Base-by-base conservation (phyloP, 768 basidiomycete genomes). In the Rubroboletus pulcherrimus region DNA sequence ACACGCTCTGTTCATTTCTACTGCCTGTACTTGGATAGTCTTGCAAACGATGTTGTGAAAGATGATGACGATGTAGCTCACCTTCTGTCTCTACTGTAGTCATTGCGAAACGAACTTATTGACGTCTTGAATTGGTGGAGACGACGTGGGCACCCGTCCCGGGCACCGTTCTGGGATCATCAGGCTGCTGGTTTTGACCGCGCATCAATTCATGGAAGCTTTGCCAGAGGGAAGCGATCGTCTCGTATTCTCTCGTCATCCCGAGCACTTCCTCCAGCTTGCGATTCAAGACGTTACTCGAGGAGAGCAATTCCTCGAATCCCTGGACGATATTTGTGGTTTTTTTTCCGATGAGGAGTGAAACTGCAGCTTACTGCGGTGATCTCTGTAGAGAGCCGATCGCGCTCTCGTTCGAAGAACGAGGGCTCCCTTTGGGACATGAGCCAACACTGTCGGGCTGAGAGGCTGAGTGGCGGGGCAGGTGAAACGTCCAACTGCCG, bases 241-340 rank as follows among this genome's bases (percentile, higher is more conserved):
- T 93, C 49, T 88, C 83, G 69, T 96, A 94, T 76, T 95, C 94
- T 55, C 85, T 86, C 6, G 94, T 93, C 83, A 96, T 95, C 10
- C 91, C 91, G 26, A 88, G 75, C 2, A 94, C 92, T 67, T 97
- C 93, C 71, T 98, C 94, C 17, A 96, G 80, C 66, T 93, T 94
- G 58, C 93, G 84, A 68, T 96, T 96, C 21, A 94, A 74, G 29
- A 81, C 82, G 65, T 98, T 98, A 56, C 88, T 86, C 9, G 89
- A 85, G 5, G 87, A 87, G 17, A 98, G 75, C 4, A 96, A 71
- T 58, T 93, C 90, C 66, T 96, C 94, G 65, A 96, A 96, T 19
- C 86, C 89, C 93, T 90, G 63, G n/a, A 21, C 21, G 21, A 21
- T 21, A 21, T 21, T 21, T 21, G 21, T 21, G 21, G 21, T 21